Evolutionary conservation across 768 basidiomycete genomes (phyloP), one percentile per base, ranked within the genome.

Genomic region (Cubamyces sp.): DNA sequence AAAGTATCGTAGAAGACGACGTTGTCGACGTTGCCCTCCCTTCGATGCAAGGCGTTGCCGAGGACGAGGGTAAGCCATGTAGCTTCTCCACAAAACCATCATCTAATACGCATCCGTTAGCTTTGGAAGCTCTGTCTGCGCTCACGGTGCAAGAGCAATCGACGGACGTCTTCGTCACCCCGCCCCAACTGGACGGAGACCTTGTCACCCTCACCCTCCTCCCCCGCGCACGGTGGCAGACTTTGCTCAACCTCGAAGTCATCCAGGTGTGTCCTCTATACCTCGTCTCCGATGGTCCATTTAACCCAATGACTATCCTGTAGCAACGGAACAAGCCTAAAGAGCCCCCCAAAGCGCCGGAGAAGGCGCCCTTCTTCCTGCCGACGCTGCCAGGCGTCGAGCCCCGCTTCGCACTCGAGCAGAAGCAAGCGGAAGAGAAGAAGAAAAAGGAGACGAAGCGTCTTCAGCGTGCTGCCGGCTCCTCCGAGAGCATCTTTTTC

Each of bases 241-340:
- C 97, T 0, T 77, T 99, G n/a, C 81, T 99, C 60, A 97, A 97
- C 70, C 81, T 99, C 18, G 97, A 98, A 67, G 88, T 94, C 30
- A 98, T 98, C 64, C 88, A 92, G 74, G 93, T 91, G 66, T 41
- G 82, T 74, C 50, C 50, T 3, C 5, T 15, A 15, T 28, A 30
- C 23, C 19, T 39, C 15, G 3, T 8, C 18, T 14, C 5, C 19
- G 3, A 12, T 18, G 3, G 26, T 37, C 34, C 23, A 26, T 18
- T 41, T 11, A 5, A 26, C 30, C 1, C 34, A 3, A 39, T 23
- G 19, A n/a, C n/a, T n/a, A 1, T 12, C n/a, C 26, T 48, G 43
- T 62, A 96, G 90, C 90, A 91, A 83, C 88, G 97, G 57, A 98
- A 98, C 74, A 97, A 96, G 79, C 95, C 97, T 14, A 94, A 91